Evolutionary conservation across 441 rosid genomes (phyloP).

Genomic region (Brassica hybrid): DNA sequence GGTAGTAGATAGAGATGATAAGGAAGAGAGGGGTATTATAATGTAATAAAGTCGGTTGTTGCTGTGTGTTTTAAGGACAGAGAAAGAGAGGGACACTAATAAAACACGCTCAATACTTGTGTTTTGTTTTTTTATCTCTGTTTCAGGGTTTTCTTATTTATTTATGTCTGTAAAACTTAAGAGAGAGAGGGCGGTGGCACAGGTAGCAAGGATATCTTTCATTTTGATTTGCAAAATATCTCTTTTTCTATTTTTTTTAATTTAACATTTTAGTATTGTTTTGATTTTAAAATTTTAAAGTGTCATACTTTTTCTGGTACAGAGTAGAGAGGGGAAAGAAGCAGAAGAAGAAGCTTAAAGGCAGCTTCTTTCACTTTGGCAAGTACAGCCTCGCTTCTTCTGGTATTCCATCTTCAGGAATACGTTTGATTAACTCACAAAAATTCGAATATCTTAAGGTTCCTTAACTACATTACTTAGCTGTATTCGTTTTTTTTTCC

Average conservation of each 20-base stretch:
- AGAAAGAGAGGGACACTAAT: conserved; percentile 45
- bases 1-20: conserved; percentile 26
- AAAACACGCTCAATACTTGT: conserved; percentile 44
- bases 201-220: conserved; percentile 38
- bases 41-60: conserved; percentile 51
- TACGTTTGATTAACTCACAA: conserved; percentile 26
- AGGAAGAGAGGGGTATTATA: conserved; percentile 18
- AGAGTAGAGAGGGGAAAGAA: conserved; percentile 29
- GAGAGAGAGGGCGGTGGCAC: conserved; percentile 42
- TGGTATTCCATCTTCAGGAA: conserved; percentile 39
- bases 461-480: conserved; percentile 27
- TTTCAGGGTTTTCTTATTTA: conserved; percentile 39
- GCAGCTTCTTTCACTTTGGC: conserved; percentile 35
- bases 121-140: conserved; percentile 35
- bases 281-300: background rate
- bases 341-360: conserved; percentile 32
- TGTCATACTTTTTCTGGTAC: conserved; percentile 16
- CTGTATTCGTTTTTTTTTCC: conserved; percentile 24
- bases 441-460: conserved; percentile 29
- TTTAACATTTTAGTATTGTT: background rate
- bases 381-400: conserved; percentile 36
- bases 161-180: conserved; percentile 19
- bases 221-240: conserved; percentile 42
- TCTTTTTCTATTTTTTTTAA: too few relatives aligned
- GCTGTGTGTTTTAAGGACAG: conserved; percentile 30